phyloP scores from a whole-genome alignment of 768 basidiomycete genomes.

The Rhodotorula graminis region DNA sequence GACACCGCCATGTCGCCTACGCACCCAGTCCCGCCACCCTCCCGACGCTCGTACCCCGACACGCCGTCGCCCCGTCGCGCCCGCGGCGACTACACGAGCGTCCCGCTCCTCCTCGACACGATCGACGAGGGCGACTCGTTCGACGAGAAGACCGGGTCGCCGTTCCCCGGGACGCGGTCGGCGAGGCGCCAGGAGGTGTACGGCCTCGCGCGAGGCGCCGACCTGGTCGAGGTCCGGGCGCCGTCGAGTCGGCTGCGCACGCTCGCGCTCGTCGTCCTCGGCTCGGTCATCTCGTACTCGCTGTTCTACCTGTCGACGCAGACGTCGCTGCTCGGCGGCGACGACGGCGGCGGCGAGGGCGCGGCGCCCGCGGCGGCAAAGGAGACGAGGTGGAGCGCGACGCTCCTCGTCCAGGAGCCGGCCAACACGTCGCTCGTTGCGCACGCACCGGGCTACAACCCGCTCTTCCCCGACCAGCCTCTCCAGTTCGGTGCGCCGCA shows the following conservation, averaged over 20 bases:
- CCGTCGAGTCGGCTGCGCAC: not conserved
- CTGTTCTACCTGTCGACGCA: not conserved
- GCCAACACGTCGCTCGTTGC: not conserved
- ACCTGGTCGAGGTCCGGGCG: not conserved
- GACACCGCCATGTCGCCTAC: too few relatives aligned
- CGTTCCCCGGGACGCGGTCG: not conserved
- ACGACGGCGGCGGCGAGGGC: too few relatives aligned
- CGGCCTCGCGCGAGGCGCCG: not conserved
- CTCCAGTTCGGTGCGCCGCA: not conserved
- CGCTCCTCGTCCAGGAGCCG: not conserved
- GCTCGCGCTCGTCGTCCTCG: not conserved
- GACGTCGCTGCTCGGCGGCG: too few relatives aligned
- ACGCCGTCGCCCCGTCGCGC: not conserved
- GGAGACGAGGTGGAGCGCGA: not conserved
- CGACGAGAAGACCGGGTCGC: conserved; percentile 3
- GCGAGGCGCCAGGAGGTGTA: not conserved
- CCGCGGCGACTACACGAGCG: not conserved
- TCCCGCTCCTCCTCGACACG: not conserved
- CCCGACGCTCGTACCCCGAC: too few relatives aligned
- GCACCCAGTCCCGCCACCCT: too few relatives aligned
- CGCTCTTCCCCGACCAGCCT: not conserved
- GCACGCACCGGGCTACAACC: not conserved
- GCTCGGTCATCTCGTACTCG: not conserved
- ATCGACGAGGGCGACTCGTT: not conserved
- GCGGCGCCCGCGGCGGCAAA: too few relatives aligned